Base-by-base conservation (phyloP, 2,329 filamentous ascomycete genomes). In the Purpureocillium lavendulum region DNA sequence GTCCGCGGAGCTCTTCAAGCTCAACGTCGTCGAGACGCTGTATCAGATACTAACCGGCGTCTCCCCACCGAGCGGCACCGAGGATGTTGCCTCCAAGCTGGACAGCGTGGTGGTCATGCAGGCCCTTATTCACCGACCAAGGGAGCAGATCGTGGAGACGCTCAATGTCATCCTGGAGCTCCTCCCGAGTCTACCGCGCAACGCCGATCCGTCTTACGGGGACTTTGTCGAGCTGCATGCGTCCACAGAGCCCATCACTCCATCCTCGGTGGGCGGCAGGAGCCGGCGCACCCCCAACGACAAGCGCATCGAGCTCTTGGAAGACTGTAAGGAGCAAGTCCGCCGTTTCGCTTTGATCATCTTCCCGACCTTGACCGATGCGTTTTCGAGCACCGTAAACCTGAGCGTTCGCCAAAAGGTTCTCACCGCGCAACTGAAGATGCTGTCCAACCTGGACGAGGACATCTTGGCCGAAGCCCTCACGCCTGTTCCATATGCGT, bases 41-140 rank as follows among this genome's bases (percentile, higher is more conserved):
- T 98, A 97, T 57, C 92, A 98, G 61, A 97, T 98, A 32, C 66
- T 98, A 36, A 97, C 92, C 0, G 92, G 92, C 15, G 87, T 98
- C 2, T 97, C 92, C 0, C 89, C 92, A 2, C 92, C 92, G 1
- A 77, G 71, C 45, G 85, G 83, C 28, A 81, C 75, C 2, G 81
- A 88, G 29, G 82, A 90, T 57, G 77, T 87, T 41, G 84, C 81
- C 24, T 83, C 78, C 30, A 95, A 94, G 63, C 83, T 97, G 47
- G 90, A 97, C 61, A 95, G 88, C 55, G 90, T 97, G 40, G 78
- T 98, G 34, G 92, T 98, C 53, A 98, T 98, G 94, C 92, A 98
- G 65, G 88, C 94, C 30, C 72, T 98, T 46, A 95, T 98, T 38
- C 92, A 97, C 56, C 82, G 90, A 31, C 92, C 92, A 7, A 82